Percentiles rank a stretch among this genome's conserved stretches.
Conservation (phyloP, 1,284 basidiomycete species). For the Ganoderma meredithae region DNA sequence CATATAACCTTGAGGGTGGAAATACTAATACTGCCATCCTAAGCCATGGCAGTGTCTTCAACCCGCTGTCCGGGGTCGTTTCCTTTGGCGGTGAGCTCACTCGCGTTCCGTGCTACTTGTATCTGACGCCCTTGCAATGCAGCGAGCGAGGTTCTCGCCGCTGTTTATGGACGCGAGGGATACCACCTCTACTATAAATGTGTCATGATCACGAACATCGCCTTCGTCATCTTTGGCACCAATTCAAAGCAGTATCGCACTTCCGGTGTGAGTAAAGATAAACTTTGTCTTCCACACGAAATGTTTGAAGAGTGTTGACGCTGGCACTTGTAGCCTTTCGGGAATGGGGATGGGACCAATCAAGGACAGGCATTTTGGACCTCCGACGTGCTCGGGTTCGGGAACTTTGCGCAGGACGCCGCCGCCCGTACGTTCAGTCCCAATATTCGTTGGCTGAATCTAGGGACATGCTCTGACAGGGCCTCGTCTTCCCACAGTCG, state of each 20-base stretch:
- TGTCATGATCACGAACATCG: constrained; percentile 26
- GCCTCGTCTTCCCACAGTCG: constrained; percentile 14
- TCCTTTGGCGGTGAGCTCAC: constrained; percentile 4
- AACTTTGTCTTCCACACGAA: background rate
- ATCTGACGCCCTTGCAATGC: background rate
- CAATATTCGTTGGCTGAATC: background rate
- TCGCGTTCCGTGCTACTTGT: background rate
- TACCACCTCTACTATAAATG: constrained; percentile 25
- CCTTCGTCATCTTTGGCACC: constrained; percentile 29
- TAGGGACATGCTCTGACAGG: background rate
- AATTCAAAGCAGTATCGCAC: constrained; percentile 16
- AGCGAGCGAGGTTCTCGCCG: constrained; percentile 27
- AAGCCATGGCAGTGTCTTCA: constrained; percentile 25
- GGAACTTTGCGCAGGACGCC: constrained; percentile 22
- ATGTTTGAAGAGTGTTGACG: background rate
- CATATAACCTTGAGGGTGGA: constrained; percentile 22
- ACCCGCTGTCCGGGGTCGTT: background rate
- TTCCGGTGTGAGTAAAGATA: constrained; percentile 16
- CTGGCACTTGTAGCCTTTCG: constrained; percentile 26
- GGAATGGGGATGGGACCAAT: constrained; percentile 20
- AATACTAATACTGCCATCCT: background rate
- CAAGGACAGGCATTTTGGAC: constrained; percentile 26
- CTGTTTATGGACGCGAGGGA: constrained; percentile 28
- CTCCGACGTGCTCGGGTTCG: constrained; percentile 28
- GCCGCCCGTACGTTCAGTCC: background rate